Evolutionary conservation across 331 rosid species (phyloP).

Genomic region (Dryas integrifolia): DNA sequence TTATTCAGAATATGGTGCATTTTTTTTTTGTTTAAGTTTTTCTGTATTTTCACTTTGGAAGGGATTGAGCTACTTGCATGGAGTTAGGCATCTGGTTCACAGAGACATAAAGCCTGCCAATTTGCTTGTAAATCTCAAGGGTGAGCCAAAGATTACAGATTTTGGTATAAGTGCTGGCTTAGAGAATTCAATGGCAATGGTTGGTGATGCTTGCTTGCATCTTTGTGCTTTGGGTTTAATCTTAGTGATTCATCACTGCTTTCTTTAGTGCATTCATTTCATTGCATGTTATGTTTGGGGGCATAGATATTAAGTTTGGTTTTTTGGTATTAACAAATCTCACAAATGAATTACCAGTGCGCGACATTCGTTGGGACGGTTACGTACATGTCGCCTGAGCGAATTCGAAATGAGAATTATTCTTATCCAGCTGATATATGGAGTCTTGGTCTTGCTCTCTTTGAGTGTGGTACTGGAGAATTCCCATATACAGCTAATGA

Average conservation of each 20-base stretch:
- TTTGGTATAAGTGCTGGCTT: constrained; percentile 97
- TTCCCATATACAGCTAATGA: constrained; percentile 89
- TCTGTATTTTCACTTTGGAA: constrained; percentile 28
- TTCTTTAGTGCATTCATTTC: not conserved
- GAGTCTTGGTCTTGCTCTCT: constrained; percentile 98
- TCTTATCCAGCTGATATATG: constrained; percentile 98
- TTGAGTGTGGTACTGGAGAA: constrained; percentile 97
- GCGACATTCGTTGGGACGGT: constrained; percentile 98
- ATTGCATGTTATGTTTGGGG: not conserved
- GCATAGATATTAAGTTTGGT: not conserved
- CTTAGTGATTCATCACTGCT: not conserved
- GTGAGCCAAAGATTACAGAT: constrained; percentile 94
- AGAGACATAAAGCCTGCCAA: constrained; percentile 98
- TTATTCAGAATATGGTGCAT: not conserved
- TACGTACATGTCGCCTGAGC: constrained; percentile 94
- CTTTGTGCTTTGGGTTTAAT: not conserved
- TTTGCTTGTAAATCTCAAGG: constrained; percentile 87
- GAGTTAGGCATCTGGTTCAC: constrained; percentile 87
- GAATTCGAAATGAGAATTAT: constrained; percentile 87
- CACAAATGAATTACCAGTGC: constrained; percentile 49
- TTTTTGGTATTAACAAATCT: not conserved
- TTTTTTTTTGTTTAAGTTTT: not conserved
- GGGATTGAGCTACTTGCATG: constrained; percentile 93
- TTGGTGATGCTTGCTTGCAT: constrained; percentile 33
- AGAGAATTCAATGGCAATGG: constrained; percentile 98